A percentile compares a stretch with the other conserved stretches of the same genome.
Evolutionary conservation across 176 grass and related monocot genomes (phyloP).

Genomic region (Paspalum vaginatum): DNA sequence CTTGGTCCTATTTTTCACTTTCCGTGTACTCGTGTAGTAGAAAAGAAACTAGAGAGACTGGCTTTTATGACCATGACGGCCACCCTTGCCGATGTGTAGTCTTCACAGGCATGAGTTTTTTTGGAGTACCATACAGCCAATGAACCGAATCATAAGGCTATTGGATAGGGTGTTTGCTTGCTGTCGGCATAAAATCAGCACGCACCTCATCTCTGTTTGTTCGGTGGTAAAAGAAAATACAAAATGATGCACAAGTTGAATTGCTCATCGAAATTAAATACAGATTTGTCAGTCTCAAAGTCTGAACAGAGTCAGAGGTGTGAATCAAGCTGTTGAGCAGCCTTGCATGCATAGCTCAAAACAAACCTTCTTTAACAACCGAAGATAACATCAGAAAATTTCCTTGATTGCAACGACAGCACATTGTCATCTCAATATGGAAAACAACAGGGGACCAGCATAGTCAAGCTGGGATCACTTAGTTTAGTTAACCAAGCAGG

Average conservation of each 20-base stretch:
- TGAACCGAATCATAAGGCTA: neutral
- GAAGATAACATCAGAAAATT: slow-evolving; percentile 11
- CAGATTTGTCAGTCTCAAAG: slow-evolving; percentile 19
- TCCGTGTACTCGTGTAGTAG: too few relatives aligned
- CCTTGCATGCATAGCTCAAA: neutral
- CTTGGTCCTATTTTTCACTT: slow-evolving; percentile 31
- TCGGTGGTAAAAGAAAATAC: neutral
- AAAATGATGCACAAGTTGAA: slow-evolving; percentile 1
- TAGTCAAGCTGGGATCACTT: slow-evolving; percentile 42
- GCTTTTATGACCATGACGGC: slow-evolving; percentile 10
- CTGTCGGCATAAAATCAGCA: slow-evolving; percentile 7
- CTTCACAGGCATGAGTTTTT: slow-evolving; percentile 20
- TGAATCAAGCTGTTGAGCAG: slow-evolving; percentile 31
- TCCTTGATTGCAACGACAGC: slow-evolving; percentile 41
- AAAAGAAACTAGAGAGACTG: neutral
- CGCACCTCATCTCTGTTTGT: neutral
- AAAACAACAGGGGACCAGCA: slow-evolving; percentile 38
- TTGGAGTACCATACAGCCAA: neutral
- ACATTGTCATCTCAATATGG: slow-evolving; percentile 20
- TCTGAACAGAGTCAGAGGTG: slow-evolving; percentile 23
- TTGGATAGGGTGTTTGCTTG: slow-evolving; percentile 27
- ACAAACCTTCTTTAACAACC: slow-evolving; percentile 11
- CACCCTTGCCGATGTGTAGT: slow-evolving; percentile 10
- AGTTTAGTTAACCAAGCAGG: slow-evolving; percentile 38
- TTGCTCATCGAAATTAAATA: slow-evolving; percentile 8